Evolutionary conservation across 768 basidiomycete genomes (phyloP), one percentile per base, ranked within the genome.

Genomic region (Trametes gibbosa): DNA sequence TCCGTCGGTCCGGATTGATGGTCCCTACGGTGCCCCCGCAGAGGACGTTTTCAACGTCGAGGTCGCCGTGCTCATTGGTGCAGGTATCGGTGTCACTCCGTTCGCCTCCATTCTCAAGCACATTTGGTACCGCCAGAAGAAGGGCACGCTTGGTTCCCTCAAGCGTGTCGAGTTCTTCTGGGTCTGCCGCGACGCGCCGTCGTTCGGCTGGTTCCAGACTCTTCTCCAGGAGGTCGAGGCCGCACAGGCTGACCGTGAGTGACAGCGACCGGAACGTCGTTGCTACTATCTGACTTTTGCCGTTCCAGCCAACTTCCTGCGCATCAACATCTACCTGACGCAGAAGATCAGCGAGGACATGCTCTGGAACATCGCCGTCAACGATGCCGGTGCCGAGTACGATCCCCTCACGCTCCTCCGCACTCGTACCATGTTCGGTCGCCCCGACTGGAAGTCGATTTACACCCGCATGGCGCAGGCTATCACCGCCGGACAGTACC

Each of bases 171-270:
- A 96, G 66, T 95, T 96, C 74, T 91, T 96, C 77, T 96, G 94
- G 95, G 83, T 92, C 63, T 91, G 88, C 71, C 87, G 91, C 70
- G 91, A 95, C 65, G 85, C 90, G n/a, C 92, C 92, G n/a, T 91
- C 90, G n/a, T 94, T 97, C 68, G 94, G 92, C 66, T 97, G 95
- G 95, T 96, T 98, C 83, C 92, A 95, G 72, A 86, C 82, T 61
- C 76, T 97, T 52, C 79, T 97, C 59, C 87, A 89, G 68, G 87
- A 94, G 70, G 86, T 97, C 46, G 95, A 97, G 71, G 85, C 84
- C 49, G 89, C 90, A 45, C 93, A 95, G 69, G 85, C 85, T 35
- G 91, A 95, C 78, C 90, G 92, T 93, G 69, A 79, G 90, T 80
- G 13, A 24, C 24, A 19, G 37, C 50, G 29, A 48, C 46, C 45